phyloP scores from a whole-genome alignment of 2,329 filamentous ascomycete genomes.

The Colletotrichum acutatum region DNA sequence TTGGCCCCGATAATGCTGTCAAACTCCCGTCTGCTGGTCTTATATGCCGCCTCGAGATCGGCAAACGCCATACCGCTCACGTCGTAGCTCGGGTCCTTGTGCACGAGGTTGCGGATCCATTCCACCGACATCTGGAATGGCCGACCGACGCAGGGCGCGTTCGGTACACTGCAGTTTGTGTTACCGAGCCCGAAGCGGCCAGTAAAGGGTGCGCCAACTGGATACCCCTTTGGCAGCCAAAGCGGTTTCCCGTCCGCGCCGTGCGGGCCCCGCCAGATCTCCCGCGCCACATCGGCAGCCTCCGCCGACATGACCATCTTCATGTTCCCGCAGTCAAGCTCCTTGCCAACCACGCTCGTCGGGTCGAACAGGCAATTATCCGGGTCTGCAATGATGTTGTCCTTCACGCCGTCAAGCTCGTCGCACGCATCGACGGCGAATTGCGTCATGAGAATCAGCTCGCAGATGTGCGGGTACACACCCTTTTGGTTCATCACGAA shows the following conservation, averaged over 20 bases:
- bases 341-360: conserved; percentile 31
- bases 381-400: conserved; percentile 28
- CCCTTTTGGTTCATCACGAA: conserved; percentile 33
- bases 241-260: conserved; percentile 16
- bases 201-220: conserved; percentile 30
- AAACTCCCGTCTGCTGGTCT: conserved; percentile 31
- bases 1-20: conserved; percentile 41
- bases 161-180: conserved; percentile 28
- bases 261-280: conserved; percentile 30
- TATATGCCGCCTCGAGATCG: conserved; percentile 22
- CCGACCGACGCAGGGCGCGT: conserved; percentile 5
- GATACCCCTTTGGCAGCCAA: conserved; percentile 23
- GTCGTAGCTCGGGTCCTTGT: conserved; percentile 23
- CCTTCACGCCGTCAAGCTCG: conserved; percentile 30
- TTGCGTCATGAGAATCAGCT: conserved; percentile 45
- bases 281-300: conserved; percentile 19
- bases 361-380: conserved; percentile 41
- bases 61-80: conserved; percentile 7
- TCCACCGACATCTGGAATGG: conserved; percentile 34
- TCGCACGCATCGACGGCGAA: conserved; percentile 37
- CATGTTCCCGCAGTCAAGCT: conserved; percentile 41
- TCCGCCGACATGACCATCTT: conserved; percentile 24
- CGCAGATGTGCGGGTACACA: conserved; percentile 27
- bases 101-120: conserved; percentile 33
- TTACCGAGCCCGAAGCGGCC: conserved; percentile 30